Percentiles rank a stretch among this genome's conserved stretches.
Evolutionary conservation across 805 yeast species (phyloP).

Genomic region (Barnettozyma sucrosica): DNA sequence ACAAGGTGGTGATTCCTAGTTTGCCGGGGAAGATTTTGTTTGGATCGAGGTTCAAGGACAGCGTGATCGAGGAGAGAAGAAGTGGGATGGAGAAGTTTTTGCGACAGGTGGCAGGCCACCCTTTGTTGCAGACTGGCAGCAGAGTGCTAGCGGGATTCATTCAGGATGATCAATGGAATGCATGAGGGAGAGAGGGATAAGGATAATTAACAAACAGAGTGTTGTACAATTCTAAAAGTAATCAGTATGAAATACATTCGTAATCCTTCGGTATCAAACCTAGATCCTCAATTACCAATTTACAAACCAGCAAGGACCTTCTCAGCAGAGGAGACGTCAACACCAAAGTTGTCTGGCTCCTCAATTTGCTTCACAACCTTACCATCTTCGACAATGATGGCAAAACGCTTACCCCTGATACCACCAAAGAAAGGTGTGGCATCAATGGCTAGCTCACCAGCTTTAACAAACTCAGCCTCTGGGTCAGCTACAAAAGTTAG

Average conservation of each 20-base stretch:
- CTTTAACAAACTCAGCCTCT: conserved; percentile 61
- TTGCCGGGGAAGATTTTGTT: conserved; percentile 81
- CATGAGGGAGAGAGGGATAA: background rate
- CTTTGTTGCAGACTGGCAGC: conserved; percentile 83
- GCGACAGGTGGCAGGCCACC: conserved; percentile 83
- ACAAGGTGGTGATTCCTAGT: conserved; percentile 77
- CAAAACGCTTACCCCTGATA: conserved; percentile 68
- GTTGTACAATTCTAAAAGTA: background rate
- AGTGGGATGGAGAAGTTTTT: conserved; percentile 80
- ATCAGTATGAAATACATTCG: background rate
- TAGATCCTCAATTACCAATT: too few relatives aligned
- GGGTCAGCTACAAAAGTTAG: conserved; percentile 68
- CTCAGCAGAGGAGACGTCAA: conserved; percentile 43
- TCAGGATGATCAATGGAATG: conserved; percentile 73
- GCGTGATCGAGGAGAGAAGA: conserved; percentile 77
- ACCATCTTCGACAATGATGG: conserved; percentile 71
- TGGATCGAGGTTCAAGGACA: conserved; percentile 69
- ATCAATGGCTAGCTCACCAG: conserved; percentile 65
- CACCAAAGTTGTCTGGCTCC: conserved; percentile 78
- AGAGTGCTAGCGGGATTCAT: conserved; percentile 74
- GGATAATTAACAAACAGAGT: background rate
- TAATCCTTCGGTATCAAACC: background rate
- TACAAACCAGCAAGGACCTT: conserved; percentile 28
- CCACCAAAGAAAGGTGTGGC: conserved; percentile 75
- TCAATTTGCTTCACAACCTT: conserved; percentile 57